Evolutionary conservation across 1,284 basidiomycete species (phyloP).

Genomic region (Boletus mariae): DNA sequence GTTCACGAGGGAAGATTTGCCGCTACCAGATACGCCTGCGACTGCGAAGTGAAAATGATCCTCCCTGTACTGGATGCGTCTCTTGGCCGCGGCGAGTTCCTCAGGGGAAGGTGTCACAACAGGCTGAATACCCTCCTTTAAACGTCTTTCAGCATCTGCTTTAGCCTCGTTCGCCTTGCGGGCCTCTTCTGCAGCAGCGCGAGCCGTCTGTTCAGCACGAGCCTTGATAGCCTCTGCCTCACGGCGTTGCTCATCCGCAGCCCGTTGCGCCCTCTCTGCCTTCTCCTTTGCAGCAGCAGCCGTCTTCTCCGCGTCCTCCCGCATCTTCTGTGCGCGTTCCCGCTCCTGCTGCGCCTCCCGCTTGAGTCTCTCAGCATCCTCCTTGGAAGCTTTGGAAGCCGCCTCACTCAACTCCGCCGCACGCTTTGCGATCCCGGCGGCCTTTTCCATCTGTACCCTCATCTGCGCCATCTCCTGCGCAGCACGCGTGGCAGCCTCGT

Average conservation of each 20-base stretch:
- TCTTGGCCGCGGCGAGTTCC: conserved; percentile 10
- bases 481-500: conserved; percentile 5
- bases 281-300: conserved; percentile 11
- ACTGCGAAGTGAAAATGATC: conserved; percentile 13
- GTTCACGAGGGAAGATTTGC: conserved; percentile 21
- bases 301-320: conserved; percentile 14
- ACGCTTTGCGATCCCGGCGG: background rate
- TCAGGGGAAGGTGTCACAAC: conserved; percentile 13
- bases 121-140: conserved; percentile 18
- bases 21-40: conserved; percentile 16
- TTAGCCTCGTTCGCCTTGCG: conserved; percentile 9
- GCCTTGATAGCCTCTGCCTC: conserved; percentile 12
- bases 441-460: conserved; percentile 8
- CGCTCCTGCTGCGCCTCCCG: conserved; percentile 14
- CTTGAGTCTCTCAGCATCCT: conserved; percentile 13
- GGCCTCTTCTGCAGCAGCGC: conserved; percentile 12
- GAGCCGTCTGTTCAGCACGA: conserved; percentile 10
- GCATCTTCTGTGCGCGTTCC: conserved; percentile 9
- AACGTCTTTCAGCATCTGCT: conserved; percentile 11
- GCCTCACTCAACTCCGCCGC: conserved; percentile 3
- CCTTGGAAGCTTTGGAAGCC: conserved; percentile 7
- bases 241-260: conserved; percentile 12
- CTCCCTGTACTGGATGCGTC: conserved; percentile 9
- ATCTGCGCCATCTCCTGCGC: conserved; percentile 5
- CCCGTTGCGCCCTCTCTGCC: conserved; percentile 10